Evolutionary conservation across 2,329 filamentous ascomycete genomes (phyloP), one percentile per base, ranked within the genome.

Genomic region (Zymoseptoria brevis): DNA sequence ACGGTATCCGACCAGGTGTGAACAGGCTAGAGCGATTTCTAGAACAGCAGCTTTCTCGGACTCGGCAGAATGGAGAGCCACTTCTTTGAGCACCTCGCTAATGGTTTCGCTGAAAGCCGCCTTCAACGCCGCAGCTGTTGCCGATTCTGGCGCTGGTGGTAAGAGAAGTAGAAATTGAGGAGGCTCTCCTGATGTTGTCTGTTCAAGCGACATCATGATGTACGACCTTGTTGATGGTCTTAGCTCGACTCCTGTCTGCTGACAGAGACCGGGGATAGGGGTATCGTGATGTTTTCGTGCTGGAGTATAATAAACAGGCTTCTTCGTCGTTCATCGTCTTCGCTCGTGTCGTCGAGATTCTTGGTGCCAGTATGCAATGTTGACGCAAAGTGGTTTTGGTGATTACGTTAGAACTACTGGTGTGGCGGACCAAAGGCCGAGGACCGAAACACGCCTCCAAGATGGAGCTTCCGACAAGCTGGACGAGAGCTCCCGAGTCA

Each of bases 21-120:
- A 83, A 53, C 82, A 82, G 1, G 82, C 81, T 45, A 95, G 72
- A 1, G 85, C 88, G 66, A 85, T 76, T 56, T 86, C 82, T 30
- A 86, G 71, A 11, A 79, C 68, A 1, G 72, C 82, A 67, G 67
- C 68, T 60, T 59, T 68, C 54, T 54, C 66, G 59, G 57, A 69
- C 52, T 63, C 66, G 65, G 61, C 64, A 53, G 59, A 73, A 61
- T 64, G 73, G 63, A 64, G 66, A 51, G 72, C 70, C 19, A 77
- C 71, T 64, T 77, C 72, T 55, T 74, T 73, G 48, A 80, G 67
- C 5, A 77, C 76, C 57, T 74, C 68, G 51, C 68, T 67, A 8
- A 80, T 66, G 3, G 77, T 74, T 3, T 77, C 68, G 51, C 71
- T 69, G 64, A 77, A 80, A 26, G 74, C 74, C 19, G 73, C 71